phyloP scores from a whole-genome alignment of 192 early-diverging fungal genomes.

The Backusella macrospora region DNA sequence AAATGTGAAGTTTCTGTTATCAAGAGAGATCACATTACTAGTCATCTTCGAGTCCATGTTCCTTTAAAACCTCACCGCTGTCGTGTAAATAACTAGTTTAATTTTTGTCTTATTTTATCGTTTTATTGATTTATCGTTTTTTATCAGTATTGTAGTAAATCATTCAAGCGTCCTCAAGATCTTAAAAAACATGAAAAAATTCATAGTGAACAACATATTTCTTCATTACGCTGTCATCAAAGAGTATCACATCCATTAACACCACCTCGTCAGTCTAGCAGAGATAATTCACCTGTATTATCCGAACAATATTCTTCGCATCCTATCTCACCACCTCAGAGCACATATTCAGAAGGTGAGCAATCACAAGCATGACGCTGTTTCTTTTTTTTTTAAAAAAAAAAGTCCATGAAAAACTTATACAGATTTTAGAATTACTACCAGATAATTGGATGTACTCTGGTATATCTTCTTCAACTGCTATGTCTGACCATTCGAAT shows the following conservation, averaged over 20 bases:
- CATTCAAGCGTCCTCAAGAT: constrained; percentile 93
- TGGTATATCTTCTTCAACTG: constrained; percentile 4
- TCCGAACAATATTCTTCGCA: constrained; percentile 18
- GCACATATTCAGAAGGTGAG: constrained; percentile 36
- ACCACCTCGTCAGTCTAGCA: constrained; percentile 31
- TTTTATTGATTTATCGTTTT: not conserved
- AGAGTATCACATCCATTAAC: constrained; percentile 29
- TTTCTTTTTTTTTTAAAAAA: not conserved
- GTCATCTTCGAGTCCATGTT: constrained; percentile 93
- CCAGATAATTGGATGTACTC: constrained; percentile 20
- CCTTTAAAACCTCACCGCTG: constrained; percentile 90
- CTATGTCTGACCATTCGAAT: not conserved
- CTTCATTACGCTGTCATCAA: constrained; percentile 2
- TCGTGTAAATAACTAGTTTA: constrained; percentile 44
- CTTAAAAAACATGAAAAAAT: constrained; percentile 90
- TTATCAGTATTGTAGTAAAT: constrained; percentile 66
- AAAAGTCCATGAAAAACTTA: no score
- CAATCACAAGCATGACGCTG: not conserved
- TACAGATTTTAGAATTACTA: not conserved
- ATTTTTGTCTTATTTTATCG: not conserved
- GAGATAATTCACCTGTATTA: constrained; percentile 27
- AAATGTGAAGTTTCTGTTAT: constrained; percentile 69
- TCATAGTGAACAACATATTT: constrained; percentile 57
- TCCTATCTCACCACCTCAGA: constrained; percentile 44
- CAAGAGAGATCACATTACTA: constrained; percentile 98